Base-by-base conservation (phyloP, 371 early-diverging fungal genomes). In the Apophysomyces trapeziformis region DNA sequence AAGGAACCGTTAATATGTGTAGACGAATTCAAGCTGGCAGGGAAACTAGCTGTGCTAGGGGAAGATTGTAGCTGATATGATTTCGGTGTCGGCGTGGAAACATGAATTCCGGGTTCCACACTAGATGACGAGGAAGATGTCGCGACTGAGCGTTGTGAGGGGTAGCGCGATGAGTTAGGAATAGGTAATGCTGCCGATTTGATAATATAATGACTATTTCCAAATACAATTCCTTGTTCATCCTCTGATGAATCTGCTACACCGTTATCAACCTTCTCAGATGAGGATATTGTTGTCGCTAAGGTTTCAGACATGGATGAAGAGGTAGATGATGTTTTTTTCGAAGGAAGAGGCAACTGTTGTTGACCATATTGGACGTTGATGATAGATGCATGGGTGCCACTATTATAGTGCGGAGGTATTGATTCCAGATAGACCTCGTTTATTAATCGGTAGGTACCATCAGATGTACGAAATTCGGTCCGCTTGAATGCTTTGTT, bases 381-480 rank as follows among this genome's bases (percentile, higher is more conserved):
- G 54, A 41, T 14, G 58, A 41, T 46, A 41, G 43, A 44, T 32
- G 57, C 45, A 41, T 16, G 57, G 38, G 86, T 84, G 38, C 85
- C 85, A 37, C 76, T 83, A 18, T 77, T 70, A 44, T 77, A 80
- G 46, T 83, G 83, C 6, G 86, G 84, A 58, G 73, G 75, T 38
- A 84, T 77, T 26, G 84, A 76, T 38, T 83, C 80, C 50, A 76
- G 65, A 60, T 72, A 75, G 32, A 84, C 78, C 59, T 84, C 85
- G 68, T 84, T 81, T 26, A 72, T 68, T 37, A 88, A 70, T 38
- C 74, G 76, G 60, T 85, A 88, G 26, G 68, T 73, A 9, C 88
- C 88, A 64, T 88, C 88, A 16, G 86, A 82, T 14, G 86, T 82
- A 47, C 77, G 74, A 65, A 89, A 81, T 58, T 78, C 74, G 21